These are phyloP conservation scores for Allium cepa DNA, from an alignment of 106 monocot genomes.

Conservation along the genomic window DNA sequence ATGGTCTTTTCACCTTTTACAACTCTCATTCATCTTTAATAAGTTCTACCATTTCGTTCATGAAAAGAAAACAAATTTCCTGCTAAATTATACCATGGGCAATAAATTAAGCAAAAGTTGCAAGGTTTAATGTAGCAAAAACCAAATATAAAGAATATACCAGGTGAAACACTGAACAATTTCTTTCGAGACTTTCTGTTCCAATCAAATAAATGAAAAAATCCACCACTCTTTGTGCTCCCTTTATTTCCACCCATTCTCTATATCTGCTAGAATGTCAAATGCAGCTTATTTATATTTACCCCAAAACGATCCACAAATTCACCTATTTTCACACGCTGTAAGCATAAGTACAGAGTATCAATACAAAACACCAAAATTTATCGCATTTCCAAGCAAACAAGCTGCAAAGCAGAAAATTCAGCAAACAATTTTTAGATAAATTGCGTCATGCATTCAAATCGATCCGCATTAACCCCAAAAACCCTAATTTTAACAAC, in stretches of 20 bases:
- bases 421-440: background rate
- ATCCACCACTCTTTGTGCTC: constrained; percentile 43
- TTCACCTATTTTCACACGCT: background rate
- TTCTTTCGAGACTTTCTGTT: constrained; percentile 88
- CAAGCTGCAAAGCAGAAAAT: constrained; percentile 1
- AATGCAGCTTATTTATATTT: background rate
- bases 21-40: too few relatives aligned
- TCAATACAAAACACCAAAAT: background rate
- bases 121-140: too few relatives aligned
- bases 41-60: too few relatives aligned
- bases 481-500: constrained; percentile 7
- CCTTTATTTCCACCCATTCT: constrained; percentile 60
- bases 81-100: too few relatives aligned
- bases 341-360: background rate
- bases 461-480: background rate
- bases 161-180: constrained; percentile 63
- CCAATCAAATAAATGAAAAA: constrained; percentile 93
- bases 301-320: background rate
- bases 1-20: too few relatives aligned
- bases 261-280: background rate
- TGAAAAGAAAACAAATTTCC: too few relatives aligned
- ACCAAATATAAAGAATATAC: constrained; percentile 20
- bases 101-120: too few relatives aligned
- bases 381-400: background rate
- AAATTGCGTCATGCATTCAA: background rate